phyloP scores from a whole-genome alignment of 1,284 basidiomycete genomes.

The Apiotrichum brassicae region DNA sequence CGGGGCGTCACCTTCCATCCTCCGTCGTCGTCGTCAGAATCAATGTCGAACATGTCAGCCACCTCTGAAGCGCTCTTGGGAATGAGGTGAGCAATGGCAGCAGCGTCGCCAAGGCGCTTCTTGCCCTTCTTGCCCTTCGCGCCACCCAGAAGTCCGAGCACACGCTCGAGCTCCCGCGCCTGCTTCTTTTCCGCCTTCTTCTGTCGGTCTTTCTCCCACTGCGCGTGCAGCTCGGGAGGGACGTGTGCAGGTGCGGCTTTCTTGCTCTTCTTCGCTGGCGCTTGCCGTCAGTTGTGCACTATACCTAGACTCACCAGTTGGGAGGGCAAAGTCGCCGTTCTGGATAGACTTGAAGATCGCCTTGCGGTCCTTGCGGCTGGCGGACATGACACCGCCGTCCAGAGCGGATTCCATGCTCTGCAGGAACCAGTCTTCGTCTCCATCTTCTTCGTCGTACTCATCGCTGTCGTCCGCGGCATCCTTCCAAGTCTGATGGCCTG shows the following conservation, averaged over 20 bases:
- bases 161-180: constrained; percentile 53
- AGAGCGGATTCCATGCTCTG: constrained; percentile 50
- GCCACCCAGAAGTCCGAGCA: constrained; percentile 30
- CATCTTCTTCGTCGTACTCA: constrained; percentile 14
- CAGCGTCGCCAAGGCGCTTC: constrained; percentile 21
- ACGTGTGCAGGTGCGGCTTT: constrained; percentile 57
- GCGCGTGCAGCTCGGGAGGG: constrained; percentile 59
- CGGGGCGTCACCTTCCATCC: constrained; percentile 11
- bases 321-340: constrained; percentile 52
- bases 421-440: constrained; percentile 18
- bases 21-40: constrained; percentile 20
- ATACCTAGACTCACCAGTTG: constrained; percentile 24
- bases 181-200: constrained; percentile 74
- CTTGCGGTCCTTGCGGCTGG: constrained; percentile 54
- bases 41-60: constrained; percentile 41
- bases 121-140: constrained; percentile 55
- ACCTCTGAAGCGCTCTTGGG: constrained; percentile 35
- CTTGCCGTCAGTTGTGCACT: too few relatives aligned
- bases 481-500: constrained; percentile 10
- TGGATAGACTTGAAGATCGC: constrained; percentile 59
- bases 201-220: constrained; percentile 72
- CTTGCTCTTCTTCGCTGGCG: constrained; percentile 33
- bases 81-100: constrained; percentile 35
- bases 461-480: constrained; percentile 18
- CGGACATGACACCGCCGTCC: constrained; percentile 49